Evolutionary conservation across 768 basidiomycete species (phyloP).

Genomic region (Kwoniella shandongensis): DNA sequence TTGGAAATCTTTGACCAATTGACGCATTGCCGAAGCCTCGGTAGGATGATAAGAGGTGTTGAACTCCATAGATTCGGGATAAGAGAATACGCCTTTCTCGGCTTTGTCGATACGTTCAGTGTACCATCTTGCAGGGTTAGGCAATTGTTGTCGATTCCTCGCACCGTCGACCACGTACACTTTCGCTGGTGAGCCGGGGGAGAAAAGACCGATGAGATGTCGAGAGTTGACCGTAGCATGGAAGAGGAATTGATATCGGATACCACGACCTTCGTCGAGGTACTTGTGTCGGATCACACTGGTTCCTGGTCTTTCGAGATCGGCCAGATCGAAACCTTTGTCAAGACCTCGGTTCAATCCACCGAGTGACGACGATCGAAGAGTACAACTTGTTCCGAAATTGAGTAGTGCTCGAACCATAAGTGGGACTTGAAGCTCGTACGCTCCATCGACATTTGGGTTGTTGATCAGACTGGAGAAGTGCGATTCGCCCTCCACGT

Average conservation of each 20-base stretch:
- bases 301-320: conserved; percentile 67
- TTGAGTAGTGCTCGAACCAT: conserved; percentile 75
- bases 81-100: conserved; percentile 58
- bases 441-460: conserved; percentile 91
- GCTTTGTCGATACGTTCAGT: conserved; percentile 63
- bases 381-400: conserved; percentile 77
- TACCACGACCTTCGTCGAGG: conserved; percentile 66
- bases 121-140: conserved; percentile 75
- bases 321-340: conserved; percentile 75
- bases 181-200: conserved; percentile 67
- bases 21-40: conserved; percentile 76
- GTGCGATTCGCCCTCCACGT: conserved; percentile 79
- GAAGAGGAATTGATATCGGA: conserved; percentile 83
- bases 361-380: conserved; percentile 62
- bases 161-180: conserved; percentile 90
- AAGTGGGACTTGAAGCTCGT: conserved; percentile 87
- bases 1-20: conserved; percentile 82
- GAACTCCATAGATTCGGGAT: conserved; percentile 59
- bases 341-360: conserved; percentile 81
- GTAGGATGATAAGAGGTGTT: conserved; percentile 71
- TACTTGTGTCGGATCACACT: conserved; percentile 68
- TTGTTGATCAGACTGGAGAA: conserved; percentile 91
- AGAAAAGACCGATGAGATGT: conserved; percentile 85
- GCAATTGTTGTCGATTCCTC: conserved; percentile 76
- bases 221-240: conserved; percentile 74